Evolutionary conservation across 179 eudicot species (phyloP), one percentile per base, ranked within the genome.

Genomic region (Beta lomatogona): DNA sequence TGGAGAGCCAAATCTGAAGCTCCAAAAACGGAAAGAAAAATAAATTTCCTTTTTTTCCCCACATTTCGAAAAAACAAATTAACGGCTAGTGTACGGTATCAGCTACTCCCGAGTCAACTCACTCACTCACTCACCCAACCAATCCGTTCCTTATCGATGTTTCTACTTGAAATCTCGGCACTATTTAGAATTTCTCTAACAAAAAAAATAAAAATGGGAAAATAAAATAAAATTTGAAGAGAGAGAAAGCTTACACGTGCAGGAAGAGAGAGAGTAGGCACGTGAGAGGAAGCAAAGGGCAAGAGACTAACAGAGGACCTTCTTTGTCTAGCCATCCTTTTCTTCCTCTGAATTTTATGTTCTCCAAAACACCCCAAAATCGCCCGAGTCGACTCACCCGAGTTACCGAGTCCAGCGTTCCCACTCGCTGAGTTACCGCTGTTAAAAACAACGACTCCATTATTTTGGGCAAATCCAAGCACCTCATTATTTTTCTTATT

Each of bases 171-270:
- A 36, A 36, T 36, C 36, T 31, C 36, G 36, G 2, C 36, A 78
- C 28, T 21, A 28, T 0, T 3, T 11, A 25, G 44, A 16, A 52
- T n/a, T n/a, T n/a, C n/a, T n/a, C n/a, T n/a, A n/a, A n/a, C n/a
- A n/a, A n/a, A n/a, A n/a, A n/a, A 5, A 71, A 19, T 15, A 15
- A 15, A 58, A 50, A 18, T 48, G 67, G 6, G 36, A 9, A 19
- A 19, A 22, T n/a, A n/a, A n/a, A n/a, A n/a, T n/a, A 21, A 52
- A 52, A 58, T 58, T 15, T 6, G 19, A 21, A 28, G 59, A 55
- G 31, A 25, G 28, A 28, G 76, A 14, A 22, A n/a, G 79, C 90
- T 77, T 86, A 89, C 94, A 92, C 93, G 97, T 86, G 91, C 80
- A 80, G 89, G 88, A 18, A 83, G 88, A 68, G 79, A 4, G 52